Evolutionary conservation across 768 basidiomycete species (phyloP).

Genomic region (Tephrocybe sp.): DNA sequence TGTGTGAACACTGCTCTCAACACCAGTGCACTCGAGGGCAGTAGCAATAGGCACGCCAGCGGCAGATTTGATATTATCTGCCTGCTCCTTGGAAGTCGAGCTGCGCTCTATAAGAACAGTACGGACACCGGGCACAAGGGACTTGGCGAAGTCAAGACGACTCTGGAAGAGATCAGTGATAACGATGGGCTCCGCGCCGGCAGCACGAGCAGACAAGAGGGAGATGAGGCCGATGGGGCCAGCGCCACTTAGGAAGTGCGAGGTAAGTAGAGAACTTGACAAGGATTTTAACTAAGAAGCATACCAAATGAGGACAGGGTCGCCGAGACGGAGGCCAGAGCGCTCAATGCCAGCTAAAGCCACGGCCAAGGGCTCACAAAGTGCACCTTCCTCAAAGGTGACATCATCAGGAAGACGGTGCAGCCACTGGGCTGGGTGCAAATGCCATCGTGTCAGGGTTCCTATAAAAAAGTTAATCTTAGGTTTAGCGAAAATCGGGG

Average conservation of each 20-base stretch:
- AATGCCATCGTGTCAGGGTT: slow-evolving; percentile 63
- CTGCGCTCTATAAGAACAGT: slow-evolving; percentile 56
- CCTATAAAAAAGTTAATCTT: slow-evolving; percentile 32
- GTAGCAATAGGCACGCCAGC: slow-evolving; percentile 51
- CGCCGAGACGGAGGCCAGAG: slow-evolving; percentile 62
- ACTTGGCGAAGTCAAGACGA: slow-evolving; percentile 66
- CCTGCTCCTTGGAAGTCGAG: slow-evolving; percentile 46
- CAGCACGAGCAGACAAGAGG: slow-evolving; percentile 63
- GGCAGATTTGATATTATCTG: slow-evolving; percentile 49
- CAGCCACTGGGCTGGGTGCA: slow-evolving; percentile 68
- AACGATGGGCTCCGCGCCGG: slow-evolving; percentile 68
- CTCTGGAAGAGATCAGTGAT: slow-evolving; percentile 69
- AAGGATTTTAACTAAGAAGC: neutral
- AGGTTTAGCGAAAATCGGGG: neutral
- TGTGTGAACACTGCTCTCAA: slow-evolving; percentile 60
- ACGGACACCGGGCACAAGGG: slow-evolving; percentile 55
- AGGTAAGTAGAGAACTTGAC: neutral
- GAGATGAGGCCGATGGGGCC: slow-evolving; percentile 68
- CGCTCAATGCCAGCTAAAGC: slow-evolving; percentile 70
- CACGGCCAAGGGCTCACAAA: slow-evolving; percentile 68
- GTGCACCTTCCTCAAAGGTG: slow-evolving; percentile 66
- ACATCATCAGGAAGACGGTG: slow-evolving; percentile 63
- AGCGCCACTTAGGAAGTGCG: slow-evolving; percentile 46
- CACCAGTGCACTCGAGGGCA: slow-evolving; percentile 65
- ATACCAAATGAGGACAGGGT: slow-evolving; percentile 62